Percentiles rank a stretch among this genome's conserved stretches.
phyloP scores from a whole-genome alignment of 2,329 filamentous ascomycete species.

The Zasmidium citrigriseum region DNA sequence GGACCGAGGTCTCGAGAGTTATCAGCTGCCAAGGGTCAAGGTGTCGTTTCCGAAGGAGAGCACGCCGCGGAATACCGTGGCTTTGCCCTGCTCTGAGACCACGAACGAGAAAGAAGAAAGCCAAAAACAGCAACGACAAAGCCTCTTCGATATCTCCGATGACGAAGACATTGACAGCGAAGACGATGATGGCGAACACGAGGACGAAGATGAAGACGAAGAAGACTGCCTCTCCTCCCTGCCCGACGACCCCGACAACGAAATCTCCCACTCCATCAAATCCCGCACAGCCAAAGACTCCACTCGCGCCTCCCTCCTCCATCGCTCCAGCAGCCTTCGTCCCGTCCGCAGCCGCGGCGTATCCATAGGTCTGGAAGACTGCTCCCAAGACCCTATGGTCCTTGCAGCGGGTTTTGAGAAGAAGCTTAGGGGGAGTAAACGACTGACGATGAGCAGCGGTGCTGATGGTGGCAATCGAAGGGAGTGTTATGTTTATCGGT shows the following conservation, averaged over 20 bases:
- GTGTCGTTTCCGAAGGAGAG: neutral
- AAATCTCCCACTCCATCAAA: neutral
- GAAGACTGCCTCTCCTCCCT: neutral
- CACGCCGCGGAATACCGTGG: neutral
- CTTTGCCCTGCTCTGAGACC: neutral
- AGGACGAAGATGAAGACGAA: neutral
- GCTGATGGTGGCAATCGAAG: neutral
- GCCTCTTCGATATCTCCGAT: neutral
- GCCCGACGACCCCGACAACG: neutral
- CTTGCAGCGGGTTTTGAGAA: slow-evolving; percentile 1
- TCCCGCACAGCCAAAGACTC: neutral
- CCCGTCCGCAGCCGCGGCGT: neutral
- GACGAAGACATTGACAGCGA: neutral
- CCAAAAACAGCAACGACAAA: neutral
- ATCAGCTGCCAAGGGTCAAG: neutral
- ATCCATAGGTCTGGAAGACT: slow-evolving; percentile 2
- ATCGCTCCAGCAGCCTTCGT: neutral
- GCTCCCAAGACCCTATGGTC: slow-evolving; percentile 1
- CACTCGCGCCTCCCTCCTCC: neutral
- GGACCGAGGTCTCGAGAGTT: no score
- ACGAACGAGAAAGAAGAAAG: neutral
- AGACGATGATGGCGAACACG: neutral
- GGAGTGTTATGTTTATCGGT: neutral
- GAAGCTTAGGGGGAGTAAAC: neutral
- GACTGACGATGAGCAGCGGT: neutral